Evolutionary conservation across 2,329 filamentous ascomycete genomes (phyloP).

Genomic region (Colletotrichum noveboracense): DNA sequence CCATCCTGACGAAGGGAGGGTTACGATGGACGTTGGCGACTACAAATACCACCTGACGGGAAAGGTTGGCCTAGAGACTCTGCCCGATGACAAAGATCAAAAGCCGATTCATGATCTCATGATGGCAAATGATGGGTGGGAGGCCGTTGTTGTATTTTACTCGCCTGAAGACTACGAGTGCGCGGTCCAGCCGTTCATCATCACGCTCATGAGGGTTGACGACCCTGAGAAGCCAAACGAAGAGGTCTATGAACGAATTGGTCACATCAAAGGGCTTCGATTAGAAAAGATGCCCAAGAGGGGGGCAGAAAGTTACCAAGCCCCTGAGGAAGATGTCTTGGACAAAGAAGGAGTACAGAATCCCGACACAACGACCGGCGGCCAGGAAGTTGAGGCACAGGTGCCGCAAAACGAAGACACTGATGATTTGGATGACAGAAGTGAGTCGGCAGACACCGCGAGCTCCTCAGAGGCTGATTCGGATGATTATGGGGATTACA

Average conservation of each 20-base stretch:
- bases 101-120: background rate
- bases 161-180: background rate
- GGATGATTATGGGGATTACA: background rate
- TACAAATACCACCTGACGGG: background rate
- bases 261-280: background rate
- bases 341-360: accelerated
- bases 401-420: background rate
- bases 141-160: background rate
- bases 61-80: background rate
- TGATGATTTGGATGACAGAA: background rate
- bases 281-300: background rate
- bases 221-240: background rate
- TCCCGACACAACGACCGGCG: too few species aligned
- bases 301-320: background rate
- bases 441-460: accelerated
- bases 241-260: background rate
- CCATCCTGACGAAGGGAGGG: background rate
- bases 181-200: background rate
- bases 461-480: background rate
- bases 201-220: background rate
- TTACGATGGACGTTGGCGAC: background rate
- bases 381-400: too few species aligned
- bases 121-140: background rate
- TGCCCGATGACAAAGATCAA: background rate
- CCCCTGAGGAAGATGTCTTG: background rate